These are phyloP conservation scores for Sutorius australiensis DNA, from an alignment of 768 basidiomycete genomes.

Conservation along the genomic window DNA sequence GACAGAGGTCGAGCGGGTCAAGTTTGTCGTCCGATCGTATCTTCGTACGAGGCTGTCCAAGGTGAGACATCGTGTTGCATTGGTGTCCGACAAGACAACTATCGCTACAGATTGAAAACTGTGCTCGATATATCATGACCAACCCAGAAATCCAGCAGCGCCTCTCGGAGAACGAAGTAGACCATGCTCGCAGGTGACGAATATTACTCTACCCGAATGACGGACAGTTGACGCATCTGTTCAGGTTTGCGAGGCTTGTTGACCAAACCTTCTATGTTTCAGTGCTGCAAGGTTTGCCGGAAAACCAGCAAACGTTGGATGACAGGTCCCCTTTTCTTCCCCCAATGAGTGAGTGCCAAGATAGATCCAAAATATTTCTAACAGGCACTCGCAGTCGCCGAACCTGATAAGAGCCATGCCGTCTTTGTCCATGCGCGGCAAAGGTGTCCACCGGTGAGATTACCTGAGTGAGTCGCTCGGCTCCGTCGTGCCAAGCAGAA, in stretches of 20 bases:
- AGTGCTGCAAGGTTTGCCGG: conserved; percentile 80
- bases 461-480: conserved; percentile 59
- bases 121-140: conserved; percentile 71
- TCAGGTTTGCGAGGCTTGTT: conserved; percentile 70
- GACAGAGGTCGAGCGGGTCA: conserved; percentile 91
- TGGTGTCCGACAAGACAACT: not conserved
- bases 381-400: conserved; percentile 51
- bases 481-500: not conserved
- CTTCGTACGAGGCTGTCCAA: conserved; percentile 83
- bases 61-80: conserved; percentile 37
- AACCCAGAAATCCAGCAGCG: conserved; percentile 71
- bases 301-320: conserved; percentile 70
- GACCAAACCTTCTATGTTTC: conserved; percentile 77
- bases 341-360: conserved; percentile 58
- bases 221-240: not conserved
- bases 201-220: not conserved
- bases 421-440: conserved; percentile 80
- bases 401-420: conserved; percentile 70
- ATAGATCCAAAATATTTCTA: not conserved
- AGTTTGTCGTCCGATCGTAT: conserved; percentile 88
- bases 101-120: conserved; percentile 73
- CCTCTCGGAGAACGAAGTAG: conserved; percentile 78
- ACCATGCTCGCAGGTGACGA: conserved; percentile 68
- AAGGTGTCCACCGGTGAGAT: conserved; percentile 59
- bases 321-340: conserved; percentile 68